A percentile compares a stretch with the other conserved stretches of the same genome.
Evolutionary conservation across 148 eudicot species (phyloP).

Genomic region (Cornus suecica): DNA sequence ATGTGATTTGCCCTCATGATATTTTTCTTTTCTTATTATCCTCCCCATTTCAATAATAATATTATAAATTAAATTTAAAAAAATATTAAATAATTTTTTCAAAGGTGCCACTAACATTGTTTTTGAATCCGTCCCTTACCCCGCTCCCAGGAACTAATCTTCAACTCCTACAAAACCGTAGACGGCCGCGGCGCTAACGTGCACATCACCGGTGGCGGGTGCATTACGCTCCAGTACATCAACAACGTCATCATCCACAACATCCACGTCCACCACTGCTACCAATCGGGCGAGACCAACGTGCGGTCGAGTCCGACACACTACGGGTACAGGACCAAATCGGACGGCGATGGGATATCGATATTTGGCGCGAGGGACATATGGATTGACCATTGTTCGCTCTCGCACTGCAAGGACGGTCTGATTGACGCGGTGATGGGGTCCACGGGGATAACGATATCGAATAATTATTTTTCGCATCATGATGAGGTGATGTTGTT

Average conservation of each 20-base stretch:
- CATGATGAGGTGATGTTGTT: constrained; percentile 87
- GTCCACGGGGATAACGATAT: constrained; percentile 76
- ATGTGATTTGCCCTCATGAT: too few species aligned
- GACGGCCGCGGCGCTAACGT: constrained; percentile 85
- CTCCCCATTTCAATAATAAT: too few species aligned
- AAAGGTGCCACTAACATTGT: too few species aligned
- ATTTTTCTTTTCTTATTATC: too few species aligned
- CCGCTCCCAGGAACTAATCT: constrained; percentile 72
- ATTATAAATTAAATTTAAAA: too few species aligned
- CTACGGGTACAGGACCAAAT: constrained; percentile 53
- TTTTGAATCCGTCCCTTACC: too few species aligned
- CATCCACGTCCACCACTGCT: constrained; percentile 79
- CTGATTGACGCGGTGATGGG: constrained; percentile 85
- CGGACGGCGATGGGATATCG: constrained; percentile 90
- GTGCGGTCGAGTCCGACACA: constrained; percentile 82
- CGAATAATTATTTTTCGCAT: constrained; percentile 78
- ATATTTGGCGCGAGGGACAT: constrained; percentile 72
- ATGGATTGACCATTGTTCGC: constrained; percentile 87
- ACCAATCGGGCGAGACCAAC: constrained; percentile 66
- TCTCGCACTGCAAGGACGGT: constrained; percentile 81
- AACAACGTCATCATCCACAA: constrained; percentile 73
- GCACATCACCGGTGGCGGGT: constrained; percentile 82
- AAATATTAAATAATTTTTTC: too few species aligned
- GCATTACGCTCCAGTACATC: constrained; percentile 79
- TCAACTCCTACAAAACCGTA: constrained; percentile 77